phyloP scores from a whole-genome alignment of 2,329 filamentous ascomycete species.

The Diplocarpon rosae region DNA sequence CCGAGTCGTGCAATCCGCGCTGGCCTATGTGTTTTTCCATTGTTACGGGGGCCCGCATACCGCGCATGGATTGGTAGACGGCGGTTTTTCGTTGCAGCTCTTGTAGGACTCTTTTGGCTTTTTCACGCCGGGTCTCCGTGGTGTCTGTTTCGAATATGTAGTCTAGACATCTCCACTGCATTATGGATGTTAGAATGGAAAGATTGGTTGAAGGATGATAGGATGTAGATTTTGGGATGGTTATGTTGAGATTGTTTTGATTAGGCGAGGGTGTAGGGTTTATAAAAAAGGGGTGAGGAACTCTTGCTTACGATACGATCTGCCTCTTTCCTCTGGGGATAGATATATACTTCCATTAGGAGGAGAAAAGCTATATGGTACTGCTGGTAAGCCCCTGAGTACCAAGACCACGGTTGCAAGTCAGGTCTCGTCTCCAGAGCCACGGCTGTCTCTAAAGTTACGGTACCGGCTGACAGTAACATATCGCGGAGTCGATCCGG shows the following conservation, averaged over 20 bases:
- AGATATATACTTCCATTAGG: constrained; percentile 52
- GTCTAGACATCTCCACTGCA: constrained; percentile 31
- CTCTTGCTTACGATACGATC: constrained; percentile 34
- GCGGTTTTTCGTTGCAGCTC: constrained; percentile 52
- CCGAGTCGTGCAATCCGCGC: constrained; percentile 11
- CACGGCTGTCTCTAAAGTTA: constrained; percentile 43
- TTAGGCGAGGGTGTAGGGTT: background rate
- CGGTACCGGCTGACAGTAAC: constrained; percentile 48
- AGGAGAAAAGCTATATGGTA: constrained; percentile 61
- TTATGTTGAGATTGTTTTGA: background rate
- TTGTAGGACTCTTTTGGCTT: constrained; percentile 47
- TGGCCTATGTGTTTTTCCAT: constrained; percentile 25
- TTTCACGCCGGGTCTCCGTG: constrained; percentile 40
- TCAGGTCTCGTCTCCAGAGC: constrained; percentile 40
- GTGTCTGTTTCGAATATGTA: constrained; percentile 57
- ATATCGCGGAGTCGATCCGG: constrained; percentile 53
- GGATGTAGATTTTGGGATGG: too few relatives aligned
- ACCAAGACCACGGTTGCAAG: constrained; percentile 56
- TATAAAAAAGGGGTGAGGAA: background rate
- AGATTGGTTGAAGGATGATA: background rate
- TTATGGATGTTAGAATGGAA: background rate
- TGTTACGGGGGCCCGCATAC: constrained; percentile 38
- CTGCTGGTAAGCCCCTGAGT: constrained; percentile 58
- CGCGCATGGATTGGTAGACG: constrained; percentile 47
- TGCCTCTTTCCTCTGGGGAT: constrained; percentile 36